phyloP scores from a whole-genome alignment of 1,139 yeast genomes.

The Suhomyces bribrorum region DNA sequence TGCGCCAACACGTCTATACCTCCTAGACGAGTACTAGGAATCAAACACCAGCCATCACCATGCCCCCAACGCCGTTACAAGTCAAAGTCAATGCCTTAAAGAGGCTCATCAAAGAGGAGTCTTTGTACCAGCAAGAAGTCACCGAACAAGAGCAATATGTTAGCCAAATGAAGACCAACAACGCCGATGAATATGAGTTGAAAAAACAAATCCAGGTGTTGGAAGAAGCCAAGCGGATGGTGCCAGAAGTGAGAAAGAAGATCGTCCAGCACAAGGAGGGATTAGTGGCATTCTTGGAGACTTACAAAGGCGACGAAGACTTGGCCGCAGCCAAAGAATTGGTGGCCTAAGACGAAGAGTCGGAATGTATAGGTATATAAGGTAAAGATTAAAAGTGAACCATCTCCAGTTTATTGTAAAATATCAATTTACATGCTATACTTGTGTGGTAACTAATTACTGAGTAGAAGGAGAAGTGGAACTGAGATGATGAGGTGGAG shows the following conservation, averaged over 20 bases:
- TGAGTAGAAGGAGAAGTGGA: not conserved
- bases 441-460: not conserved
- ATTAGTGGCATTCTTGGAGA: slow-evolving; percentile 40
- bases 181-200: slow-evolving; percentile 68
- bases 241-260: slow-evolving; percentile 61
- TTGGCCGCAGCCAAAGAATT: slow-evolving; percentile 39
- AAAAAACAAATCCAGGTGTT: slow-evolving; percentile 66
- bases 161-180: slow-evolving; percentile 39
- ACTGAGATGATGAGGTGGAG: not conserved
- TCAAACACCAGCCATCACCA: slow-evolving; percentile 23
- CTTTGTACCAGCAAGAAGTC: slow-evolving; percentile 63
- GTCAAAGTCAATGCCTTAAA: slow-evolving; percentile 76
- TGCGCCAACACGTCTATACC: not conserved
- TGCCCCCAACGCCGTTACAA: slow-evolving; percentile 78
- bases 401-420: not conserved
- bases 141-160: slow-evolving; percentile 59
- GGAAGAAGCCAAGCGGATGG: slow-evolving; percentile 67
- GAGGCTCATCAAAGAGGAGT: slow-evolving; percentile 73
- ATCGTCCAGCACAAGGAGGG: slow-evolving; percentile 51
- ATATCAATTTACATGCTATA: not conserved
- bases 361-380: not conserved
- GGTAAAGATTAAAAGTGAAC: not conserved
- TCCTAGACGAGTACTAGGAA: too few relatives aligned
- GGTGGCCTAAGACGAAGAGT: slow-evolving; percentile 3
- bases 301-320: slow-evolving; percentile 54